phyloP scores from a whole-genome alignment of 257 asterid genomes.

The Prunella vulgaris region DNA sequence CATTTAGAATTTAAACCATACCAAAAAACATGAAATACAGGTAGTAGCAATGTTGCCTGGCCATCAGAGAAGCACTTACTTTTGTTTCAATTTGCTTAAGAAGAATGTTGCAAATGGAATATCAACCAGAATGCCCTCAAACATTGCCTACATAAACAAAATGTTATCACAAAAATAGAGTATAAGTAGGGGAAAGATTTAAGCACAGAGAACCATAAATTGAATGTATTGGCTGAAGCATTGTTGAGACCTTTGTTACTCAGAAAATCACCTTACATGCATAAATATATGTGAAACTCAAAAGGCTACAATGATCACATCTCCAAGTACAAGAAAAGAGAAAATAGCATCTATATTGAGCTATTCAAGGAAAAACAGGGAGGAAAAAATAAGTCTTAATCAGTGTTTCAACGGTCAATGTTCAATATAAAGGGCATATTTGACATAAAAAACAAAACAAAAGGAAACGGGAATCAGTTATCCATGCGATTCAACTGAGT shows the following conservation, averaged over 20 bases:
- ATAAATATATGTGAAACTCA: not conserved
- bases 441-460: not conserved
- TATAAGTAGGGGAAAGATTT: not conserved
- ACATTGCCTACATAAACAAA: slow-evolving; percentile 77
- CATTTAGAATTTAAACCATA: slow-evolving; percentile 4
- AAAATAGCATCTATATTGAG: not conserved
- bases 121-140: slow-evolving; percentile 95
- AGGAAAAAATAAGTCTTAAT: not conserved
- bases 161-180: slow-evolving; percentile 6
- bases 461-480: slow-evolving; percentile 6
- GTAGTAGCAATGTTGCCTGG: slow-evolving; percentile 7
- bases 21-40: not conserved
- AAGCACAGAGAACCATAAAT: not conserved
- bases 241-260: not conserved
- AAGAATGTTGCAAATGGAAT: slow-evolving; percentile 98
- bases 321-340: not conserved
- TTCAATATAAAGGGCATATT: not conserved
- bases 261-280: not conserved
- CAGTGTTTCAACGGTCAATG: not conserved
- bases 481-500: slow-evolving; percentile 4
- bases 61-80: slow-evolving; percentile 48
- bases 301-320: not conserved
- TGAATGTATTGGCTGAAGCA: not conserved
- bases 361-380: not conserved
- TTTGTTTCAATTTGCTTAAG: slow-evolving; percentile 94